These are phyloP conservation scores for Agapanthus africanus DNA, from an alignment of 106 monocot genomes.

Conservation along the genomic window DNA sequence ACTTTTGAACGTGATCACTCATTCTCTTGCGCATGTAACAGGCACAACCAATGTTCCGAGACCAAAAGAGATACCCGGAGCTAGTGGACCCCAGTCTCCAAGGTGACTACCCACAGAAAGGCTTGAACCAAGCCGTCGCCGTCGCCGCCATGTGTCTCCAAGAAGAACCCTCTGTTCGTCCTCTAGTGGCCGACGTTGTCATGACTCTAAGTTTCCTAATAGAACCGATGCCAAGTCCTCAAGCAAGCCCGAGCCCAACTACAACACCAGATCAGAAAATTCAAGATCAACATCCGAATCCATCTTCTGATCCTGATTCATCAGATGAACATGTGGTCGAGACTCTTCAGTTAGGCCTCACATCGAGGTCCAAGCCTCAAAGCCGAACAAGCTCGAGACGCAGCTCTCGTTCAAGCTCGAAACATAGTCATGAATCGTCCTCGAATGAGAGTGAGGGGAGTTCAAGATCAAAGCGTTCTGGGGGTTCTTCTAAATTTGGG, in stretches of 20 bases:
- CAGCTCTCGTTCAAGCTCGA: not conserved
- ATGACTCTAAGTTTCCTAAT: constrained; percentile 64
- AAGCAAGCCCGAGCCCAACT: not conserved
- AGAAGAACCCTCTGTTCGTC: constrained; percentile 77
- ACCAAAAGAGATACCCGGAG: constrained; percentile 72
- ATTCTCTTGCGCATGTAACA: constrained; percentile 6
- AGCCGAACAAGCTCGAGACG: not conserved
- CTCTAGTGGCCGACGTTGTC: constrained; percentile 73
- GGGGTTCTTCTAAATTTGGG: not conserved
- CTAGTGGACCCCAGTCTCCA: constrained; percentile 59
- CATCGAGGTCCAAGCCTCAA: not conserved
- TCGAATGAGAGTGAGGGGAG: not conserved
- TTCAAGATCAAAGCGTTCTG: not conserved
- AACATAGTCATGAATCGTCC: not conserved
- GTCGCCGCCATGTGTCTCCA: constrained; percentile 90
- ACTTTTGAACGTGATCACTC: not conserved
- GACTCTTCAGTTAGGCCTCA: constrained; percentile 8
- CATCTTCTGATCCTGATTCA: not conserved
- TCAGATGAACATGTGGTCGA: constrained; percentile 7
- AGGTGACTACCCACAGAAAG: constrained; percentile 37
- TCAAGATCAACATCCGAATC: not conserved
- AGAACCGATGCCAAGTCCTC: not conserved
- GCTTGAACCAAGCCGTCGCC: constrained; percentile 67
- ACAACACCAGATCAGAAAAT: not conserved
- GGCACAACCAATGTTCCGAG: constrained; percentile 68